These are phyloP conservation scores for Glonium stellatum DNA, from an alignment of 495 filamentous ascomycete species.

Conservation along the genomic window DNA sequence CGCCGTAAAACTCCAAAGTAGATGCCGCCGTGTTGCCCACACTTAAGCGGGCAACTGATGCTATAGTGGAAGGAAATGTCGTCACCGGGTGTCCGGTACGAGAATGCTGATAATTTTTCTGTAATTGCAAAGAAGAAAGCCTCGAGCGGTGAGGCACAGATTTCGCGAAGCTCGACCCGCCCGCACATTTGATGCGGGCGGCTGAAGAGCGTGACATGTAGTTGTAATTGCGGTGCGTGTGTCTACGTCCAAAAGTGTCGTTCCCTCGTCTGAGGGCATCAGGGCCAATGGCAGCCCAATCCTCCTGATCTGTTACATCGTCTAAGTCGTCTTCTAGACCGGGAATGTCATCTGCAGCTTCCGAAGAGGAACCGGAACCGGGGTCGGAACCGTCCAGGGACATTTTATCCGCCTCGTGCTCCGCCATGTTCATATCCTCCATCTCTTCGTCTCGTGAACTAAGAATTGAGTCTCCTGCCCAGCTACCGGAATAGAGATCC, in stretches of 20 bases:
- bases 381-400: conserved; percentile 76
- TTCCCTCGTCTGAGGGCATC: conserved; percentile 62
- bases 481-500: conserved; percentile 52
- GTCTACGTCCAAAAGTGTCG: conserved; percentile 3
- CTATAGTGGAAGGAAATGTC: conserved; percentile 31
- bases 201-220: conserved; percentile 22
- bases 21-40: conserved; percentile 33
- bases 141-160: conserved; percentile 9
- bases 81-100: conserved; percentile 10
- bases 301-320: conserved; percentile 92
- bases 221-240: conserved; percentile 34
- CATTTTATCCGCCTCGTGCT: conserved; percentile 94
- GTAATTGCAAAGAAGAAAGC: conserved; percentile 2
- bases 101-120: conserved; percentile 9
- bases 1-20: conserved; percentile 23
- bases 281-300: conserved; percentile 88
- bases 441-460: conserved; percentile 29
- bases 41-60: conserved; percentile 46
- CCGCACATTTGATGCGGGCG: conserved; percentile 4
- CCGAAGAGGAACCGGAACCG: conserved; percentile 54
- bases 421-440: conserved; percentile 59
- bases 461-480: conserved; percentile 40
- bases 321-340: conserved; percentile 61
- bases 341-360: conserved; percentile 47
- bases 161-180: conserved; percentile 17